A percentile compares a stretch with the other conserved stretches of the same genome.
These are phyloP conservation scores for Aquilaria yunnanensis DNA, from an alignment of 345 rosid species.

Conservation along the genomic window DNA sequence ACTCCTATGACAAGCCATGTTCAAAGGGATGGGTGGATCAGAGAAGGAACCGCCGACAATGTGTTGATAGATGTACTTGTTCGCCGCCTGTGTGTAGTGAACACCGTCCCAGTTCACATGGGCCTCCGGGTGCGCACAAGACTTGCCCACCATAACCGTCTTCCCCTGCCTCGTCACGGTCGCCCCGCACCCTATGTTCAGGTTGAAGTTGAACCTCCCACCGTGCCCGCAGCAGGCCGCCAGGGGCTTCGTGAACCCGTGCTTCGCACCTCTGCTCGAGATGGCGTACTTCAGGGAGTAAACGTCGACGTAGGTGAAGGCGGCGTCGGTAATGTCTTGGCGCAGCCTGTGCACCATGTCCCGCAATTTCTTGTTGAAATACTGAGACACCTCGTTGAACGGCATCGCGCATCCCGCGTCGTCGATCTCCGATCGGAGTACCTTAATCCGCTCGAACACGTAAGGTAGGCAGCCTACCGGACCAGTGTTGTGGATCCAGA, in stretches of 20 bases:
- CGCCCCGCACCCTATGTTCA: constrained; percentile 45
- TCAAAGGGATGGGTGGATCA: constrained; percentile 17
- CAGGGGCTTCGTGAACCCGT: constrained; percentile 54
- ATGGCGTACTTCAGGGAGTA: constrained; percentile 50
- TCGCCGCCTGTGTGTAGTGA: constrained; percentile 45
- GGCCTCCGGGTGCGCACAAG: constrained; percentile 37
- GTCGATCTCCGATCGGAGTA: constrained; percentile 42
- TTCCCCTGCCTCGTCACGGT: constrained; percentile 33
- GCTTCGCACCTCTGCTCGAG: constrained; percentile 31
- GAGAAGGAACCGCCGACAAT: constrained; percentile 30
- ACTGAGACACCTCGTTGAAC: constrained; percentile 52
- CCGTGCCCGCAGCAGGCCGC: constrained; percentile 78
- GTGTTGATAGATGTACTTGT: constrained; percentile 27
- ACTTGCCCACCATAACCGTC: constrained; percentile 40
- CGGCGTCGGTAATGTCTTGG: constrained; percentile 33
- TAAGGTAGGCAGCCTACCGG: constrained; percentile 65
- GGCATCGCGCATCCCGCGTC: constrained; percentile 46
- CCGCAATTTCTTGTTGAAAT: constrained; percentile 44
- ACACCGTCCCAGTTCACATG: constrained; percentile 49
- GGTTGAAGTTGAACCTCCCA: constrained; percentile 65
- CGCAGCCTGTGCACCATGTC: constrained; percentile 36
- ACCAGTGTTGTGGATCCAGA: constrained; percentile 75
- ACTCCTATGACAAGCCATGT: too few species aligned
- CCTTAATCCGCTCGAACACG: constrained; percentile 45
- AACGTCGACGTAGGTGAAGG: constrained; percentile 53